These are phyloP conservation scores for Acanthochlamys bracteata DNA, from an alignment of 106 monocot genomes.

Conservation along the genomic window DNA sequence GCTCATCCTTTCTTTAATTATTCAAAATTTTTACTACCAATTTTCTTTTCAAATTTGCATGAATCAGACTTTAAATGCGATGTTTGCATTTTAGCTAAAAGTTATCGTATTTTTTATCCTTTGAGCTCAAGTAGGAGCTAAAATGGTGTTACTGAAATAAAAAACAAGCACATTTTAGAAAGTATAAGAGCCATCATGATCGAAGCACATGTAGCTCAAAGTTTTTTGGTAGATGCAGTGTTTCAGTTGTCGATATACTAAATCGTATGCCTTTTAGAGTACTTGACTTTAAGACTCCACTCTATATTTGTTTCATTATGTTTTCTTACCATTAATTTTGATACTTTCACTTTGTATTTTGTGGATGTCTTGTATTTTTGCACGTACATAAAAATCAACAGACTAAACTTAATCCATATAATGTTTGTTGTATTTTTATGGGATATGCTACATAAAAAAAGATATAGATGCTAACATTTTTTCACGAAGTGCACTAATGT, in stretches of 20 bases:
- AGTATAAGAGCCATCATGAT: no score
- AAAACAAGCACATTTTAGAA: no score
- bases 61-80: not conserved
- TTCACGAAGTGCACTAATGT: not conserved
- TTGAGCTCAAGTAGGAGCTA: not conserved
- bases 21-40: not conserved
- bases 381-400: not conserved
- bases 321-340: no score
- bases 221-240: not conserved
- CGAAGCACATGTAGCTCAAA: not conserved
- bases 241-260: not conserved
- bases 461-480: slow-evolving; percentile 6
- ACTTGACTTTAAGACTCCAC: not conserved
- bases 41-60: not conserved
- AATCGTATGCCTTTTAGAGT: slow-evolving; percentile 5
- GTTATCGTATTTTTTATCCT: not conserved
- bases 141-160: no score
- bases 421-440: slow-evolving; percentile 1
- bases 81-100: not conserved
- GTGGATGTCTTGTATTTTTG: slow-evolving; percentile 6
- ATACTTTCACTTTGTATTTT: no score
- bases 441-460: slow-evolving; percentile 3
- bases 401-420: not conserved
- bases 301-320: no score
- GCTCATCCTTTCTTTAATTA: not conserved